Conservation (phyloP, 805 yeast genomes). For the Hanseniaspora vineae region DNA sequence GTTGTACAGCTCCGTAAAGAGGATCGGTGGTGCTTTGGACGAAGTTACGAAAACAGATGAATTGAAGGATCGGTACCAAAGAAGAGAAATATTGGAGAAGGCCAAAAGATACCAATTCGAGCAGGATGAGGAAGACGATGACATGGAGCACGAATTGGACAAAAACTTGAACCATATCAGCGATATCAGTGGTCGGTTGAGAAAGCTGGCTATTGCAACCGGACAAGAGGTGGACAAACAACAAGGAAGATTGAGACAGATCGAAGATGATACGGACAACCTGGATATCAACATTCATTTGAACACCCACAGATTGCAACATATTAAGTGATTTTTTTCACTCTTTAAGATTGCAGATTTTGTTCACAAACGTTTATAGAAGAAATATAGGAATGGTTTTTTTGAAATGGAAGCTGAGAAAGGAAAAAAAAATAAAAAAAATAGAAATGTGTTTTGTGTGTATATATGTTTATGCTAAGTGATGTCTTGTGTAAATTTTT, state of each 20-base stretch:
- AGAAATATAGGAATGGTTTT: too few relatives aligned
- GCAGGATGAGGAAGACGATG: constrained; percentile 87
- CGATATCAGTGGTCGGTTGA: constrained; percentile 54
- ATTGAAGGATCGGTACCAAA: constrained; percentile 23
- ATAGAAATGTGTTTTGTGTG: background rate
- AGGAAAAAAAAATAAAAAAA: background rate
- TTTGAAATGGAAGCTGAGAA: background rate
- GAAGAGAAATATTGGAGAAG: constrained; percentile 28
- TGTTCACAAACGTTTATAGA: too few relatives aligned
- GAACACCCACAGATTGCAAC: constrained; percentile 55
- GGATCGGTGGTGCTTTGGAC: constrained; percentile 50
- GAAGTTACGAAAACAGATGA: constrained; percentile 25
- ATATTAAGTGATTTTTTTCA: constrained; percentile 27
- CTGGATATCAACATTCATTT: constrained; percentile 75
- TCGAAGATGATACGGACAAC: constrained; percentile 75
- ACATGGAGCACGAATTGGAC: constrained; percentile 78
- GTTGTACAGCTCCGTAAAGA: constrained; percentile 51
- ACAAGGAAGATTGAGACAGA: constrained; percentile 54
- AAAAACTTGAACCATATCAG: constrained; percentile 69
- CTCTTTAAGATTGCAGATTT: background rate
- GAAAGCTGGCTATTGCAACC: constrained; percentile 57
- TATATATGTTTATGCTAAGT: background rate
- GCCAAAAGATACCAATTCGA: constrained; percentile 71
- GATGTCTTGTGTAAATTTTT: background rate
- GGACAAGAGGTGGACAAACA: constrained; percentile 72